A percentile compares a stretch with the other conserved stretches of the same genome.
phyloP scores from a whole-genome alignment of 2,329 filamentous ascomycete species.

The Westerdykella ornata region DNA sequence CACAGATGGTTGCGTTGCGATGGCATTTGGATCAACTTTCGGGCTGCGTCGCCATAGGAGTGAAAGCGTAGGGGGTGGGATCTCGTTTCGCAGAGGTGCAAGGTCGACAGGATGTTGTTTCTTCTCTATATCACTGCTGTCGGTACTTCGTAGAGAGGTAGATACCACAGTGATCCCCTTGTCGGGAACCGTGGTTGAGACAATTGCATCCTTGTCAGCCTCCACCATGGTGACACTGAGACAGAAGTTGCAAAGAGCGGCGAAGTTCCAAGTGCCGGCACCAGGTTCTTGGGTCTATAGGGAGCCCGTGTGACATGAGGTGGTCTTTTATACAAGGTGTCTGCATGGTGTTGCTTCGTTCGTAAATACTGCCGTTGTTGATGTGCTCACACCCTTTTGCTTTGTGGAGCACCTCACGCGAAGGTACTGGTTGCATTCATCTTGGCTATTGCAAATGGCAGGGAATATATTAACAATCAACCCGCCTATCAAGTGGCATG shows the following conservation, averaged over 20 bases:
- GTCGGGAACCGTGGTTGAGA: neutral
- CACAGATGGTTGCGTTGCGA: slow-evolving; percentile 12
- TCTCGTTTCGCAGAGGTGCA: slow-evolving; percentile 6
- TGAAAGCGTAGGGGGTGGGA: slow-evolving; percentile 6
- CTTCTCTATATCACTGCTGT: slow-evolving; percentile 1
- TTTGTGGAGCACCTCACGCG: too few species aligned
- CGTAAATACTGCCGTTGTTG: too few species aligned
- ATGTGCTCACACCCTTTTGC: too few species aligned
- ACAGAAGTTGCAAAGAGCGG: neutral
- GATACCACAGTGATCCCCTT: neutral
- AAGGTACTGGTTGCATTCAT: too few species aligned
- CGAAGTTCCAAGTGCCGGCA: too few species aligned
- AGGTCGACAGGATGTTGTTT: neutral
- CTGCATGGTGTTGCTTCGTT: too few species aligned
- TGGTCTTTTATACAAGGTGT: too few species aligned
- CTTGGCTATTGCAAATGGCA: slow-evolving; percentile 14
- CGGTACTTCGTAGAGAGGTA: neutral
- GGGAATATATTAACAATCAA: slow-evolving; percentile 10
- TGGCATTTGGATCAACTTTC: slow-evolving; percentile 9
- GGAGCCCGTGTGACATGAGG: too few species aligned
- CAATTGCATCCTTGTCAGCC: neutral
- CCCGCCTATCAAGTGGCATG: too few species aligned
- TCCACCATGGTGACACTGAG: neutral
- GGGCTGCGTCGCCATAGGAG: slow-evolving; percentile 8
- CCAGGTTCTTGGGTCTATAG: too few species aligned